phyloP scores from a whole-genome alignment of 495 filamentous ascomycete genomes.

The Glutinoglossum americanum region DNA sequence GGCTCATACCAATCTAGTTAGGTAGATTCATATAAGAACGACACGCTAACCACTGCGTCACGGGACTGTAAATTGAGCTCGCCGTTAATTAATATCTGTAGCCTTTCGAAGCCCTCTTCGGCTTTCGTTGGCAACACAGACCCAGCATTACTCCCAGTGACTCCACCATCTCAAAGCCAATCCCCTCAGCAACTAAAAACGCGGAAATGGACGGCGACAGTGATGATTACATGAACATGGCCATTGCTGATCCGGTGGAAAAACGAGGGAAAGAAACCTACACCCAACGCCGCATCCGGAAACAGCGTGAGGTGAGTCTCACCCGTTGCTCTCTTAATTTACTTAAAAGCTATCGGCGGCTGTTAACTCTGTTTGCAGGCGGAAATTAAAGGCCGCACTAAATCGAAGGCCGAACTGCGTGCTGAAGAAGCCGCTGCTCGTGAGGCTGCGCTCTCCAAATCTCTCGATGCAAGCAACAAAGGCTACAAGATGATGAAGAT shows the following conservation, averaged over 20 bases:
- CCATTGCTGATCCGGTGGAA: constrained; percentile 21
- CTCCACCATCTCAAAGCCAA: neutral
- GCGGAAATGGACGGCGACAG: constrained; percentile 23
- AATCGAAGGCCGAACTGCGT: constrained; percentile 67
- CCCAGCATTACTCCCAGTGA: neutral
- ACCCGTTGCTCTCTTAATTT: neutral
- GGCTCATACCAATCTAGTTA: constrained; percentile 3
- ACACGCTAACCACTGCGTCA: constrained; percentile 10
- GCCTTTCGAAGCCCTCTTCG: neutral
- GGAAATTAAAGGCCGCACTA: constrained; percentile 35
- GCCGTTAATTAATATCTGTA: neutral
- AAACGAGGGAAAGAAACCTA: constrained; percentile 25
- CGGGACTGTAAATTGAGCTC: constrained; percentile 1
- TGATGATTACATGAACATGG: constrained; percentile 48
- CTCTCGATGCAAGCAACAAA: constrained; percentile 49
- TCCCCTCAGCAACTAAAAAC: neutral
- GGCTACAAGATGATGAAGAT: constrained; percentile 93
- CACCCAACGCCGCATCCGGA: constrained; percentile 31
- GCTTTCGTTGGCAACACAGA: neutral
- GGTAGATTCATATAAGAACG: constrained; percentile 8
- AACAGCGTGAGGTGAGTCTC: constrained; percentile 24
- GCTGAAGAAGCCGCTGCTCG: constrained; percentile 44
- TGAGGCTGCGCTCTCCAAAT: constrained; percentile 50
- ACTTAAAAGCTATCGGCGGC: neutral
- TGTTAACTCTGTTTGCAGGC: constrained; percentile 10